These are phyloP conservation scores for Pseudocercospora macadamiae DNA, from an alignment of 2,329 filamentous ascomycete genomes.

Conservation along the genomic window DNA sequence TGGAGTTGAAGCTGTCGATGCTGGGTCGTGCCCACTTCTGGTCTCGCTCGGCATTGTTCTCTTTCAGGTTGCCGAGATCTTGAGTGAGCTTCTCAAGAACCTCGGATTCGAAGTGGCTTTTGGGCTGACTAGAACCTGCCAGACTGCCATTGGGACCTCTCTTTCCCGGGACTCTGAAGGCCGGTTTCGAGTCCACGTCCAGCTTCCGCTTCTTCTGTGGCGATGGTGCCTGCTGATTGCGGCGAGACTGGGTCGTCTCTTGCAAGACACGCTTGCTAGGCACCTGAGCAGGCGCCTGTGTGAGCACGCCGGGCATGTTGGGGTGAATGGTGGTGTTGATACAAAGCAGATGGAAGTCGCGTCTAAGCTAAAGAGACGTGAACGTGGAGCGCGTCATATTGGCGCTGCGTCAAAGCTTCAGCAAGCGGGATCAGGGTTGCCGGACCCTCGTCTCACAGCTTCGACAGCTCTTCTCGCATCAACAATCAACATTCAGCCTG, in stretches of 20 bases:
- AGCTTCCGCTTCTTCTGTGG: conserved; percentile 82
- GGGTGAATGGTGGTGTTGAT: conserved; percentile 7
- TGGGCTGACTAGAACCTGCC: conserved; percentile 73
- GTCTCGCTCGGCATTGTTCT: conserved; percentile 87
- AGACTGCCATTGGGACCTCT: conserved; percentile 54
- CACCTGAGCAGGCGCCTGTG: conserved; percentile 35
- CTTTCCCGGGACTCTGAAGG: conserved; percentile 61
- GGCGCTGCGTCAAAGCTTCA: conserved; percentile 2
- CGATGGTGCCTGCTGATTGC: conserved; percentile 51
- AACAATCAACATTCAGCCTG: too few species aligned
- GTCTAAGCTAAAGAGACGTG: not conserved
- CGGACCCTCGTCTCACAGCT: not conserved
- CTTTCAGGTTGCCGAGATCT: conserved; percentile 82
- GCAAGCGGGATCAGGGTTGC: too few species aligned
- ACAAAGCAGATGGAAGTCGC: not conserved
- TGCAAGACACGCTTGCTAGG: conserved; percentile 52
- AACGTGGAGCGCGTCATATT: conserved; percentile 9
- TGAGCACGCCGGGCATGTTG: conserved; percentile 39
- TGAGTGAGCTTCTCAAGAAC: conserved; percentile 95
- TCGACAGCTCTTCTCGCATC: not conserved
- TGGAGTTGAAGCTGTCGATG: conserved; percentile 63
- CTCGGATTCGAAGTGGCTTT: conserved; percentile 91
- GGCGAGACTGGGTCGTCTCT: conserved; percentile 49
- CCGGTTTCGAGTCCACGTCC: conserved; percentile 62
- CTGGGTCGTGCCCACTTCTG: conserved; percentile 81